phyloP scores from a whole-genome alignment of 129 eudicot genomes.

The Chrysanthemum seticuspe region DNA sequence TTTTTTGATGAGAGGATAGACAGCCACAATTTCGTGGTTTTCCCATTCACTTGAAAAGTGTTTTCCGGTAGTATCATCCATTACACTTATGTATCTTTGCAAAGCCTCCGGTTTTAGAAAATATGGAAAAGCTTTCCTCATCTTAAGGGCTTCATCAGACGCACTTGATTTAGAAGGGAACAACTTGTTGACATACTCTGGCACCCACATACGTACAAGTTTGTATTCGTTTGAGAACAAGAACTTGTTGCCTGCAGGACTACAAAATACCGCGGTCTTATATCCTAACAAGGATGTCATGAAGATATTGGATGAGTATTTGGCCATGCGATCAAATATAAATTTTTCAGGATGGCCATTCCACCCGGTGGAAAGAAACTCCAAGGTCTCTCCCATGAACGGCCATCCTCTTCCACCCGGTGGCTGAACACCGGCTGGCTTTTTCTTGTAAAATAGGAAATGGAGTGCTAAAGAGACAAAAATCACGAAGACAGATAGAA shows the following conservation, averaged over 20 bases:
- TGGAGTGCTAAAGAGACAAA: constrained; percentile 18
- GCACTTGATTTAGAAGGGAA: constrained; percentile 33
- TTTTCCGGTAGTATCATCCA: constrained; percentile 25
- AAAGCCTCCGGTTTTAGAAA: constrained; percentile 34
- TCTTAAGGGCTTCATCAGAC: constrained; percentile 31
- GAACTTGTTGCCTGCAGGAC: constrained; percentile 46
- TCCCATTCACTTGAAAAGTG: constrained; percentile 31
- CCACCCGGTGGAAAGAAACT: constrained; percentile 34
- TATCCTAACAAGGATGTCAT: constrained; percentile 36
- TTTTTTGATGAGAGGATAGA: constrained; percentile 30
- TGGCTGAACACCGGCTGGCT: constrained; percentile 15
- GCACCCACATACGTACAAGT: constrained; percentile 38
- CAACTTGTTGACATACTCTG: constrained; percentile 29
- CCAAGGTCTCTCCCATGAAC: constrained; percentile 35
- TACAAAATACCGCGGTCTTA: constrained; percentile 35
- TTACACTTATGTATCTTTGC: constrained; percentile 27
- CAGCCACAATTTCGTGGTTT: constrained; percentile 26
- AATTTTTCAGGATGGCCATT: constrained; percentile 40
- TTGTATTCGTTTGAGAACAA: constrained; percentile 44
- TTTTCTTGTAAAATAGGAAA: constrained; percentile 12
- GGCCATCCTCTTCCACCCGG: constrained; percentile 51
- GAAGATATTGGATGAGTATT: constrained; percentile 32
- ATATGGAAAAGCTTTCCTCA: constrained; percentile 28
- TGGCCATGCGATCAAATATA: constrained; percentile 33
- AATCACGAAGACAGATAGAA: constrained; percentile 23